Evolutionary conservation across 202 grass and related monocot species (phyloP).

Genomic region (Zizania palustris): DNA sequence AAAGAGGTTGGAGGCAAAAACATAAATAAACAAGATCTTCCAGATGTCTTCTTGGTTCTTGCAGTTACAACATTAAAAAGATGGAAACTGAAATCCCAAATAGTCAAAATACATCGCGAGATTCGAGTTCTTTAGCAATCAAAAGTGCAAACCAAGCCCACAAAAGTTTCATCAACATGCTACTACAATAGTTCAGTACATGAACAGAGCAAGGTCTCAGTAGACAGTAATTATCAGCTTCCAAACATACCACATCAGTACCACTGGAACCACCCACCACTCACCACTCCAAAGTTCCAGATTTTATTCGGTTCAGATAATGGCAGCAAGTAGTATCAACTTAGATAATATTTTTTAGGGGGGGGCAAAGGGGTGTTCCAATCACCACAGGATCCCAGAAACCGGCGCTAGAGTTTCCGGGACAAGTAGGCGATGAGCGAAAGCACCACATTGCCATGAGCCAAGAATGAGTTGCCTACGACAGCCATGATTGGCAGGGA

Average conservation of each 20-base stretch:
- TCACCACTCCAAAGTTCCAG: constrained; percentile 28
- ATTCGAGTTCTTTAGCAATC: constrained; percentile 20
- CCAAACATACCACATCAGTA: constrained; percentile 14
- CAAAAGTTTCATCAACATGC: constrained; percentile 33
- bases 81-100: constrained; percentile 9
- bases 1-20: not conserved
- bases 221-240: constrained; percentile 22
- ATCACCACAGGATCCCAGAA: constrained; percentile 40
- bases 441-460: constrained; percentile 45
- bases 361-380: constrained; percentile 7
- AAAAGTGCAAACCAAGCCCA: constrained; percentile 6
- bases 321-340: constrained; percentile 16
- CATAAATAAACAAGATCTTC: not conserved
- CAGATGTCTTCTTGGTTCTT: not conserved
- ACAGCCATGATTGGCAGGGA: constrained; percentile 43
- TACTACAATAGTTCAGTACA: constrained; percentile 18
- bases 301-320: constrained; percentile 38
- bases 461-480: constrained; percentile 91
- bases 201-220: constrained; percentile 2
- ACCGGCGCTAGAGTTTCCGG: constrained; percentile 34
- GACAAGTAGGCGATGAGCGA: constrained; percentile 33
- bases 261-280: not conserved
- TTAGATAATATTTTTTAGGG: not conserved
- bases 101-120: not conserved
- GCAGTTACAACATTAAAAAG: not conserved